Evolutionary conservation across 2,329 filamentous ascomycete genomes (phyloP).

Genomic region (Aspergillus intermedius): DNA sequence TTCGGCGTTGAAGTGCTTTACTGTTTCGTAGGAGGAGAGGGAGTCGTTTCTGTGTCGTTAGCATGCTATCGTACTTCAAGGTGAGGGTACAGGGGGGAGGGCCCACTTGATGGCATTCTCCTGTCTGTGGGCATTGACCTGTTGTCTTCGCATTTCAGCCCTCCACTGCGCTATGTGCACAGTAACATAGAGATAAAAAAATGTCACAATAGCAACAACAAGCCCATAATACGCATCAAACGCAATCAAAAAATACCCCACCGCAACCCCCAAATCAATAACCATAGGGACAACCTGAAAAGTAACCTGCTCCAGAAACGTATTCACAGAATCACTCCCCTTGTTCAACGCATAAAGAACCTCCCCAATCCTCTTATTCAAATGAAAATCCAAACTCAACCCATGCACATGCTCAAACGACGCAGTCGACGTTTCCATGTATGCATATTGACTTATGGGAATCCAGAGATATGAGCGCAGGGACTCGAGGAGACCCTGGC

Average conservation of each 20-base stretch:
- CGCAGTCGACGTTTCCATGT: slow-evolving; percentile 85
- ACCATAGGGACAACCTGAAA: slow-evolving; percentile 96
- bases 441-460: slow-evolving; percentile 93
- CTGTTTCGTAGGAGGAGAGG: slow-evolving; percentile 95
- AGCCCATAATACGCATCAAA: slow-evolving; percentile 90
- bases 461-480: slow-evolving; percentile 84
- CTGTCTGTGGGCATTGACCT: slow-evolving; percentile 91
- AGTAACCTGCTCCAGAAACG: slow-evolving; percentile 91
- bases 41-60: slow-evolving; percentile 66
- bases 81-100: background rate
- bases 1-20: slow-evolving; percentile 86
- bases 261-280: slow-evolving; percentile 77
- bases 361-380: slow-evolving; percentile 94
- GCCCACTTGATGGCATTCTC: slow-evolving; percentile 85
- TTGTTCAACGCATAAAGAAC: slow-evolving; percentile 94
- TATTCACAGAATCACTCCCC: slow-evolving; percentile 81
- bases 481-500: slow-evolving; percentile 79
- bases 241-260: slow-evolving; percentile 68
- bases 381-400: slow-evolving; percentile 90
- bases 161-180: slow-evolving; percentile 92
- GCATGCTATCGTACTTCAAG: background rate
- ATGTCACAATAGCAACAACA: slow-evolving; percentile 82
- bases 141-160: slow-evolving; percentile 81
- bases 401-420: slow-evolving; percentile 97
- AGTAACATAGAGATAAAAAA: slow-evolving; percentile 94